phyloP scores from a whole-genome alignment of 371 early-diverging fungal genomes.

The Synchytrium microbalum region DNA sequence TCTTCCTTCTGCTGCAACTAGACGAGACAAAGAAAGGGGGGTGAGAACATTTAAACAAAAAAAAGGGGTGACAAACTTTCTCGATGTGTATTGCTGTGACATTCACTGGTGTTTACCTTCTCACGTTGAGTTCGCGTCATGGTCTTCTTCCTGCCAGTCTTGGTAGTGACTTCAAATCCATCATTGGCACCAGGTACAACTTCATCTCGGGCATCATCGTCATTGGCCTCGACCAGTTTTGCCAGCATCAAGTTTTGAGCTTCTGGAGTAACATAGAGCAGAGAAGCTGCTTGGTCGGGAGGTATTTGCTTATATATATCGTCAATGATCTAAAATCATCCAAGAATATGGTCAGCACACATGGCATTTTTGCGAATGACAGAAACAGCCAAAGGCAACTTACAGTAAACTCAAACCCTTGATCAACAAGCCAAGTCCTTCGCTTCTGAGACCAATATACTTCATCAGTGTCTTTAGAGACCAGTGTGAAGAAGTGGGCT shows the following conservation, averaged over 20 bases:
- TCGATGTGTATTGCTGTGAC: too few relatives aligned
- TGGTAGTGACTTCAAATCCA: background rate
- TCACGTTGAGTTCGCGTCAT: background rate
- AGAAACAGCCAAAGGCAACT: background rate
- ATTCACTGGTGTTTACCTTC: too few relatives aligned
- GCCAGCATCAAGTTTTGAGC: background rate
- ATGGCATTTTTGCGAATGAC: background rate
- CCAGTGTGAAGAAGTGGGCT: slow-evolving; percentile 97
- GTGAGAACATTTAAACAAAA: too few relatives aligned
- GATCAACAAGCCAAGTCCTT: slow-evolving; percentile 98
- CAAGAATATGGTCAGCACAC: background rate
- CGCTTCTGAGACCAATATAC: slow-evolving; percentile 98
- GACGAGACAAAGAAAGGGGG: too few relatives aligned
- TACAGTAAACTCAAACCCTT: slow-evolving; percentile 59
- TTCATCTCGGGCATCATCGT: background rate
- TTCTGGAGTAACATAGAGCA: background rate
- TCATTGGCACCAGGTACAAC: background rate
- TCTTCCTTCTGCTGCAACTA: background rate
- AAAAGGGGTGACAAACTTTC: too few relatives aligned
- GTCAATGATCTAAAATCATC: background rate
- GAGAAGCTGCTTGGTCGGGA: background rate
- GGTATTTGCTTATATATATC: background rate
- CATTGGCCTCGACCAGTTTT: background rate
- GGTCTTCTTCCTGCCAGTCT: background rate
- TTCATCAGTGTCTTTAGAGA: slow-evolving; percentile 98